Base-by-base conservation (phyloP, 2,329 filamentous ascomycete species). In the Pseudocercospora cruenta region DNA sequence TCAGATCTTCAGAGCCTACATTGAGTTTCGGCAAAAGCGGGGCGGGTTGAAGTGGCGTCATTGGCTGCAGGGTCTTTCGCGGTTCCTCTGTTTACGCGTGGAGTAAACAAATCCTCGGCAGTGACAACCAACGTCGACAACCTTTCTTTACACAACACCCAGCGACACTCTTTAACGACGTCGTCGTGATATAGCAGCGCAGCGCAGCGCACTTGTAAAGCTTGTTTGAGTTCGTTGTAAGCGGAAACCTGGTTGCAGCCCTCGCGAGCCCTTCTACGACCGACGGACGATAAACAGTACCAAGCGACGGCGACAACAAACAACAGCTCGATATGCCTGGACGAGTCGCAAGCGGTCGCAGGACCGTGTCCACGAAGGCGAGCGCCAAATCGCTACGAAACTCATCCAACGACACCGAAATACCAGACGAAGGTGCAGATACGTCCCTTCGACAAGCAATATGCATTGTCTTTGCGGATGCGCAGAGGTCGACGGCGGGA, bases 401-500 rank as follows among this genome's bases (percentile, higher is more conserved):
- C 66, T 71, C 69, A 36, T 74, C 75, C 16, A 71, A 74, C 9
- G 63, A 65, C 24, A 60, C 81, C 61, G 80, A 82, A 54, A 76
- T 91, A n/a, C 90, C 91, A 45, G 86, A 90, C 73, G 93, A 97
- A 76, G 86, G 89, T 3, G 86, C 88, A 61, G 84, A 88, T 55
- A 93, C 87, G 65, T 86, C 86, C 16, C 82, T 97, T 71, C 91
- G 94, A 73, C 86, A 85, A 39, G 90, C 91, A 75, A 85, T 97
- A 60, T 91, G 89, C 76, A 76, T 78, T 31, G 77, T 84, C 19
- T 85, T 86, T 69, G 73, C 76, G 47, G 93, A 85, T 69, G 80
- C 94, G 36, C 95, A 99, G 79, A 90, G 90, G 73, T 96, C 92
- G 1, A 96, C 91, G 0, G 93, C 94, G 1, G 92, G 92, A 1